Evolutionary conservation across 2,329 filamentous ascomycete species (phyloP), one percentile per base, ranked within the genome.

Genomic region (Hypocreales sp.): DNA sequence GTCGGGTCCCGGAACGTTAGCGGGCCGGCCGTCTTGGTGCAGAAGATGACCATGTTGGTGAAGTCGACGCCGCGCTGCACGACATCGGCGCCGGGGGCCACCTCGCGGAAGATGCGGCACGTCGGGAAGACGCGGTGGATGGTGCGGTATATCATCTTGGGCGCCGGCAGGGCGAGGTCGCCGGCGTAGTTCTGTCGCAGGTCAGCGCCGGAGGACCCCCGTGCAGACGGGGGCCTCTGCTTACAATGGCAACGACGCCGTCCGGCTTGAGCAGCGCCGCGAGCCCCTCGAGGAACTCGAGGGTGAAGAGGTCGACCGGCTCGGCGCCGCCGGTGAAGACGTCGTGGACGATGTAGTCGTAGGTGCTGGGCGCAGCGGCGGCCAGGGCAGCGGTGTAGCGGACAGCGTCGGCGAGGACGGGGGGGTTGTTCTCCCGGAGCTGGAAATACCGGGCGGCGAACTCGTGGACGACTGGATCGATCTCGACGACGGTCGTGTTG

Each of bases 181-280:
- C 86, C 90, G 5, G 90, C 90, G 50, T 94, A 98, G 58, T 95
- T 98, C 80, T 86, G 34, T n/a, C n/a, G n/a, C n/a, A n/a, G n/a
- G n/a, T n/a, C n/a, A n/a, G n/a, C n/a, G n/a, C n/a, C n/a, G n/a
- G n/a, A n/a, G n/a, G n/a, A n/a, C n/a, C n/a, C n/a, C n/a, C n/a
- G n/a, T n/a, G n/a, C n/a, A n/a, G n/a, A n/a, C n/a, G n/a, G n/a
- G n/a, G n/a, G n/a, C n/a, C n/a, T n/a, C n/a, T n/a, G 13, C 76
- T 56, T 58, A 84, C 79, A 49, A 98, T 90, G 5, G 86, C 87
- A 41, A 94, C 77, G 10, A 81, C 76, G 22, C 90, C 90, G 27
- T 81, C 67, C 1, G 76, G 69, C 36, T 72, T 79, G 24, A 98
- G 61, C 6, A 95, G 64, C 5, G 64, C 50, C 37, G 70, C 58